A percentile compares a stretch with the other conserved stretches of the same genome.
phyloP scores from a whole-genome alignment of 2,329 filamentous ascomycete genomes.

The Aspergillus latus region DNA sequence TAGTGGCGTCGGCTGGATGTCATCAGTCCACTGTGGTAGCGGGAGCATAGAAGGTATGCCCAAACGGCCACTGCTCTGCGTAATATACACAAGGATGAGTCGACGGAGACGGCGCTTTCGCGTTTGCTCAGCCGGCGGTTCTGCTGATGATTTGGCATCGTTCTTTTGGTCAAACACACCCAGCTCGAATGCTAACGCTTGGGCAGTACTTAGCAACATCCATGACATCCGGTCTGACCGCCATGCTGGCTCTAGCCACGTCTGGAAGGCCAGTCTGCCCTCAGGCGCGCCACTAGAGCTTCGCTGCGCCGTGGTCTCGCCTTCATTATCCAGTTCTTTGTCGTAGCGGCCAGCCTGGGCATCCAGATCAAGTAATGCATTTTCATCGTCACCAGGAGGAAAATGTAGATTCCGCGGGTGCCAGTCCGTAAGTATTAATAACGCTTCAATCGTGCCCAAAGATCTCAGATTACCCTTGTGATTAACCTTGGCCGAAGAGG shows the following conservation, averaged over 20 bases:
- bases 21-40: constrained; percentile 43
- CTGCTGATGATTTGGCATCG: constrained; percentile 61
- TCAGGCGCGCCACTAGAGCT: constrained; percentile 64
- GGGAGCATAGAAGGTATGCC: constrained; percentile 95
- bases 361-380: constrained; percentile 65
- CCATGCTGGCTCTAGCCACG: constrained; percentile 96
- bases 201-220: constrained; percentile 92
- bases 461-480: constrained; percentile 79
- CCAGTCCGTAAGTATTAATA: constrained; percentile 96
- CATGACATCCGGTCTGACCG: constrained; percentile 93
- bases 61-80: constrained; percentile 87
- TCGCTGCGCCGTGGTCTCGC: constrained; percentile 43
- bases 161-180: constrained; percentile 93
- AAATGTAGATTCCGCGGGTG: constrained; percentile 94
- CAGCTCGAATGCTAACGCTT: constrained; percentile 87
- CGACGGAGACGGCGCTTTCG: constrained; percentile 81
- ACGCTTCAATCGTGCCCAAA: constrained; percentile 87
- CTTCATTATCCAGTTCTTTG: constrained; percentile 41
- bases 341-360: constrained; percentile 63
- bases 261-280: constrained; percentile 77
- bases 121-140: constrained; percentile 61
- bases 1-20: constrained; percentile 35
- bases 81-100: constrained; percentile 84
- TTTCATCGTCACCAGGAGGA: constrained; percentile 68
- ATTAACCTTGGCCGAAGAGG: constrained; percentile 50